Evolutionary conservation across 2,329 filamentous ascomycete species (phyloP), one percentile per base, ranked within the genome.

Genomic region (Fusarium buxicola): DNA sequence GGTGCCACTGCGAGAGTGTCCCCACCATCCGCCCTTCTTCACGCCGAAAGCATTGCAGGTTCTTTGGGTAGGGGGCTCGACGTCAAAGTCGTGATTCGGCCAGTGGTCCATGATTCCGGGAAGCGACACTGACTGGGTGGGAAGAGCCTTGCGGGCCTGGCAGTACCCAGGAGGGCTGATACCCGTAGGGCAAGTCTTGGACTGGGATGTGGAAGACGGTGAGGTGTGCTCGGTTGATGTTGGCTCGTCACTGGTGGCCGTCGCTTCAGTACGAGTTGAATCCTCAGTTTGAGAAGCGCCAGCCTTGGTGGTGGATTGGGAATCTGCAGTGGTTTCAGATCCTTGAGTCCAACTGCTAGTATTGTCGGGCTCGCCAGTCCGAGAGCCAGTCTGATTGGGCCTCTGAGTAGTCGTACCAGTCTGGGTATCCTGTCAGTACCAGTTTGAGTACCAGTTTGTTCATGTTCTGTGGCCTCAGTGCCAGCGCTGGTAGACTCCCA

Each of bases 41-140:
- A 44, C 11, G 6, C 58, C 47, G 5, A 44, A 54, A 28, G 58
- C 54, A 12, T 56, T 51, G 5, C 58, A 60, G 5, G 27, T 24
- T 39, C 47, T 45, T 8, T 35, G 11, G 13, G 40, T 40, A 0
- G 28, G 15, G 5, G 54, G 54, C 18, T 55, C 54, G 1, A 30
- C 2, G 2, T 50, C 44, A 3, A 11, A 11, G 27, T 45, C 55
- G 8, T 18, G 38, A 3, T 41, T 16, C 1, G 44, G 51, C 43
- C 52, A 56, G 39, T 58, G 44, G n/a, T 50, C 44, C 0, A 55
- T 1, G 1, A 56, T 58, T 5, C 51, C 51, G 2, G 32, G 24
- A 6, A 58, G 5, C 2, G 55, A 56, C 3, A 27, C 34, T 0
- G 18, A 3, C 1, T 58, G 55, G 0, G 44, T 56, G 1, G 51